phyloP scores from a whole-genome alignment of 495 filamentous ascomycete genomes.

The Copromyces sp. region DNA sequence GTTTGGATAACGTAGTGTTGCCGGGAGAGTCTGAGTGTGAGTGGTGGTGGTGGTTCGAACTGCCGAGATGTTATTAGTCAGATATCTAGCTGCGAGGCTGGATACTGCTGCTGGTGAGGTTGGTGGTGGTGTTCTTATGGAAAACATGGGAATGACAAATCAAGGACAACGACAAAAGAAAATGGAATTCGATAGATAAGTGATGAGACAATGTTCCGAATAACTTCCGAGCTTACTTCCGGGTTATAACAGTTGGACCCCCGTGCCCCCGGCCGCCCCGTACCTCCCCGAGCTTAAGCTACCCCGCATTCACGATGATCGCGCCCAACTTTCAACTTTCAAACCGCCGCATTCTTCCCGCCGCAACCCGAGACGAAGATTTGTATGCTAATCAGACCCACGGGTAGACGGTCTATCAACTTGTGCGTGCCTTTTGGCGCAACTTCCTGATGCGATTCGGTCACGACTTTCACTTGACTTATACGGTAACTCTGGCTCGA shows the following conservation, averaged over 20 bases:
- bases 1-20: not conserved
- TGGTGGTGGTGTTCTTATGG: not conserved
- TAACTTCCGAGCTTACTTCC: not conserved
- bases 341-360: too few relatives aligned
- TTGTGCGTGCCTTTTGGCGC: too few relatives aligned
- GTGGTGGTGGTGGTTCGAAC: not conserved
- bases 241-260: not conserved
- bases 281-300: not conserved
- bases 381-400: too few relatives aligned
- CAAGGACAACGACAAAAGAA: not conserved
- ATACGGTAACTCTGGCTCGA: too few relatives aligned
- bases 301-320: not conserved
- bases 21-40: not conserved
- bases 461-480: too few relatives aligned
- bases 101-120: not conserved
- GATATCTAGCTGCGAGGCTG: not conserved
- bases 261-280: not conserved
- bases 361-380: too few relatives aligned
- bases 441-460: too few relatives aligned
- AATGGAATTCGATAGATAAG: not conserved
- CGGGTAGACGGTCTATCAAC: too few relatives aligned
- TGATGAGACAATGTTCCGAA: not conserved
- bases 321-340: too few relatives aligned
- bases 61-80: not conserved
- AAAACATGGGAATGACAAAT: not conserved